Percentiles rank a stretch among this genome's conserved stretches.
Conservation (phyloP, 2,329 filamentous ascomycete species). For the Apiospora pterosperma region DNA sequence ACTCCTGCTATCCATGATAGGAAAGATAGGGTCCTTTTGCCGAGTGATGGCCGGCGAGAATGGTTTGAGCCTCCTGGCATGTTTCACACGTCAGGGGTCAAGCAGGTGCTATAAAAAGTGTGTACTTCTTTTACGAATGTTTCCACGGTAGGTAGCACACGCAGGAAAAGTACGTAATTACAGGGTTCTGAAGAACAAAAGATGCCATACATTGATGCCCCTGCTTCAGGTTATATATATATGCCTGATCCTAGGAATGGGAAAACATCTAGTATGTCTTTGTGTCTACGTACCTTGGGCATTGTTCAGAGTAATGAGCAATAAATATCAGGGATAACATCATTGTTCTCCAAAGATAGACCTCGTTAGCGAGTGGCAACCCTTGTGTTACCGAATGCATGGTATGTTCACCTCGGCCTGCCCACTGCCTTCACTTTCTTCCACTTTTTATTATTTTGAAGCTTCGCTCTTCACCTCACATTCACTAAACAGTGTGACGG, state of each 20-base stretch:
- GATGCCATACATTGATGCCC: background rate
- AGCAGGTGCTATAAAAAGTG: background rate
- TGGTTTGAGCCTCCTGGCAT: background rate
- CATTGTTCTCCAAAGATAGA: background rate
- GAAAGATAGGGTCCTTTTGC: background rate
- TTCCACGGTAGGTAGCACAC: background rate
- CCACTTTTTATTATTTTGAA: background rate
- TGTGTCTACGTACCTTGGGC: background rate
- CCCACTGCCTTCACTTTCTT: background rate
- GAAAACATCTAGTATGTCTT: background rate
- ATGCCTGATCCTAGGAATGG: background rate
- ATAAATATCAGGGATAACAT: background rate
- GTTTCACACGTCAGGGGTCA: background rate
- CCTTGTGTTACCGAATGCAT: background rate
- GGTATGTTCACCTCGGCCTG: background rate
- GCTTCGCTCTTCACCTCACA: background rate
- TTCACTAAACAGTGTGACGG: background rate
- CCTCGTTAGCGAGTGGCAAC: too few species aligned
- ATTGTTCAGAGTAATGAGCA: background rate
- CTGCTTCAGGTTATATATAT: background rate
- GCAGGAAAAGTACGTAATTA: background rate
- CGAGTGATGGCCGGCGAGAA: background rate
- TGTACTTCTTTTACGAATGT: background rate
- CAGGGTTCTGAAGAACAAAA: background rate
- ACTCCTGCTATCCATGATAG: background rate